These are phyloP conservation scores for Ophiostoma populinum DNA, from an alignment of 2,329 filamentous ascomycete species.

Conservation along the genomic window DNA sequence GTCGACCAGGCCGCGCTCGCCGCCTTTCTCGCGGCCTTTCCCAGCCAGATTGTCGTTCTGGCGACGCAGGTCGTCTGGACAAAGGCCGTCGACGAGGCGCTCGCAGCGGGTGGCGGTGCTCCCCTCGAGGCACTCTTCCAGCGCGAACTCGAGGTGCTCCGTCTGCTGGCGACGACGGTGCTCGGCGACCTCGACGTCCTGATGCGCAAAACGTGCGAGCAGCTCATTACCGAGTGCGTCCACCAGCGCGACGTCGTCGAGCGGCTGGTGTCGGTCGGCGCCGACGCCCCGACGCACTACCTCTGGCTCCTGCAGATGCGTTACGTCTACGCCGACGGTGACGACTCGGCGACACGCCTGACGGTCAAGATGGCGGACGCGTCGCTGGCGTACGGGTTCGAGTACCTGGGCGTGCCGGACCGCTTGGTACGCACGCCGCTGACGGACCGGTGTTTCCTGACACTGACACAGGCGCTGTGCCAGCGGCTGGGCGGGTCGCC, in stretches of 20 bases:
- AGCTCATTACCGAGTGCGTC: constrained; percentile 96
- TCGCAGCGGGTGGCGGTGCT: constrained; percentile 46
- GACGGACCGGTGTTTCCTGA: constrained; percentile 96
- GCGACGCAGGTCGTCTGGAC: constrained; percentile 93
- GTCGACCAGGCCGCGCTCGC: constrained; percentile 56
- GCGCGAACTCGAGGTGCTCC: constrained; percentile 68
- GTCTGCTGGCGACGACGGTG: constrained; percentile 74
- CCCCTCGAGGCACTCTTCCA: constrained; percentile 53
- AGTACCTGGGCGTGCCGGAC: constrained; percentile 93
- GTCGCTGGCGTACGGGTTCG: constrained; percentile 87
- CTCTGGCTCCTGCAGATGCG: constrained; percentile 95
- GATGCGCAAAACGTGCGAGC: constrained; percentile 89
- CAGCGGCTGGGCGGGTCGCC: constrained; percentile 92
- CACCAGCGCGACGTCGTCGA: constrained; percentile 91
- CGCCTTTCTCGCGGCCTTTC: constrained; percentile 68
- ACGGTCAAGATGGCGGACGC: constrained; percentile 96
- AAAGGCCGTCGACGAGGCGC: constrained; percentile 60
- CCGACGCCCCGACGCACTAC: constrained; percentile 62
- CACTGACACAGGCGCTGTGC: constrained; percentile 85
- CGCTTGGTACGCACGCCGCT: constrained; percentile 90
- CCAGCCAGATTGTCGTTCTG: constrained; percentile 88
- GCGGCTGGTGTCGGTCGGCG: constrained; percentile 61
- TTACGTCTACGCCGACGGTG: constrained; percentile 71
- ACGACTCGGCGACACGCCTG: constrained; percentile 67
- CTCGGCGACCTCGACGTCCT: constrained; percentile 77